Conservation (phyloP, 1,284 basidiomycete species). For the Farysia itapuensis region DNA sequence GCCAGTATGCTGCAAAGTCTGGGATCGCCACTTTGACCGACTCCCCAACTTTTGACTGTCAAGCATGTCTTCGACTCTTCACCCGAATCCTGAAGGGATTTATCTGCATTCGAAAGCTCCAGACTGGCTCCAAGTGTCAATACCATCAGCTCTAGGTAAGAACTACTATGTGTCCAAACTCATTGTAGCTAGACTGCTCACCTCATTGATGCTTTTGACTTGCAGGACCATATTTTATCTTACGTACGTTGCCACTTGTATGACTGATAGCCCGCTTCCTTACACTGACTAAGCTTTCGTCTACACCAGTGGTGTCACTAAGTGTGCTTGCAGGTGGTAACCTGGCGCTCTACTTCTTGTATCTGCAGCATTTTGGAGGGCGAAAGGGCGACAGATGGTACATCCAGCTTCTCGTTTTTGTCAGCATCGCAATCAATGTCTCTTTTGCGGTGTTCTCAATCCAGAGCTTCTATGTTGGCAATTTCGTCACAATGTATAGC, state of each 20-base stretch:
- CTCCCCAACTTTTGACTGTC: no score
- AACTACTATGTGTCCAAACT: no score
- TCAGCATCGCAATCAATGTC: constrained; percentile 7
- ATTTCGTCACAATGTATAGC: constrained; percentile 6
- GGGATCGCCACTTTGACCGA: no score
- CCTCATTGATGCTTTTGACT: no score
- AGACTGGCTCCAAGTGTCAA: background rate
- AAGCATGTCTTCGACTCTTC: no score
- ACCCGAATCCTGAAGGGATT: background rate
- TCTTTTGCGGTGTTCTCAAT: constrained; percentile 1
- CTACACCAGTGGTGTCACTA: no score
- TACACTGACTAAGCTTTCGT: no score
- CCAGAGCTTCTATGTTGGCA: background rate
- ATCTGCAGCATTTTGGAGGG: constrained; percentile 10
- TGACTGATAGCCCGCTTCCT: no score
- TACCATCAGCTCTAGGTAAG: no score
- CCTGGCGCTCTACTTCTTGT: constrained; percentile 11
- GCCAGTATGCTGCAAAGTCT: no score
- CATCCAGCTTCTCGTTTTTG: constrained; percentile 2
- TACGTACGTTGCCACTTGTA: constrained; percentile 6
- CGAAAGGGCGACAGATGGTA: constrained; percentile 2
- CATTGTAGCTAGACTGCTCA: no score
- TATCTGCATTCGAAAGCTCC: background rate
- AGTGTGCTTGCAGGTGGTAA: constrained; percentile 11
- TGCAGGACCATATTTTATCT: constrained; percentile 10